These are phyloP conservation scores for Beta corolliflora DNA, from an alignment of 179 eudicot species.

Conservation along the genomic window DNA sequence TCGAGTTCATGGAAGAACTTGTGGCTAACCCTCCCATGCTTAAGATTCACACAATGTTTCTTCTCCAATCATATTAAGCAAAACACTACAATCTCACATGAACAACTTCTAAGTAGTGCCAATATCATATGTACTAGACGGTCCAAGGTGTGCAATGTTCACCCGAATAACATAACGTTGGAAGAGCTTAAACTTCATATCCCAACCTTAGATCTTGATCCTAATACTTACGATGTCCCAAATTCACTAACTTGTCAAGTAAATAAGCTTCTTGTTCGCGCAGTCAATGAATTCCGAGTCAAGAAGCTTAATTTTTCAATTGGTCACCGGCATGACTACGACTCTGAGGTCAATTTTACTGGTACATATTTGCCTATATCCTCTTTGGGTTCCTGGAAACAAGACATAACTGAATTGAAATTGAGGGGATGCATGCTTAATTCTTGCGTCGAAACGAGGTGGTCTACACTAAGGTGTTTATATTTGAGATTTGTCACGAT, in stretches of 20 bases:
- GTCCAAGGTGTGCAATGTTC: too few species aligned
- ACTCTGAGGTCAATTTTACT: too few species aligned
- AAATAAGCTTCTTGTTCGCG: not conserved
- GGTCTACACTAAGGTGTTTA: not conserved
- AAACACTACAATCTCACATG: not conserved
- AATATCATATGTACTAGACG: not conserved
- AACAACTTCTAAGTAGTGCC: not conserved
- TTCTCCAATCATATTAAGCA: not conserved
- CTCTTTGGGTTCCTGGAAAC: not conserved
- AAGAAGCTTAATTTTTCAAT: too few species aligned
- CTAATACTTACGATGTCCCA: not conserved
- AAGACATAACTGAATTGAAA: not conserved
- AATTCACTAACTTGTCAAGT: not conserved
- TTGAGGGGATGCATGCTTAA: too few species aligned
- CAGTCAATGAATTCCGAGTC: not conserved
- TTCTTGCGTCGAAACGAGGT: too few species aligned
- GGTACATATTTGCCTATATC: not conserved
- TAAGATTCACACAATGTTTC: not conserved
- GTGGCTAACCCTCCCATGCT: constrained; percentile 4
- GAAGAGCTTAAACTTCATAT: not conserved
- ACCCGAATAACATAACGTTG: not conserved
- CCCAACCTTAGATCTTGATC: not conserved
- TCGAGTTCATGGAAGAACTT: too few species aligned
- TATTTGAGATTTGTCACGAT: not conserved
- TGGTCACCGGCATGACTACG: not conserved